phyloP scores from a whole-genome alignment of 2,329 filamentous ascomycete genomes.

The Cercospora brassicicola region DNA sequence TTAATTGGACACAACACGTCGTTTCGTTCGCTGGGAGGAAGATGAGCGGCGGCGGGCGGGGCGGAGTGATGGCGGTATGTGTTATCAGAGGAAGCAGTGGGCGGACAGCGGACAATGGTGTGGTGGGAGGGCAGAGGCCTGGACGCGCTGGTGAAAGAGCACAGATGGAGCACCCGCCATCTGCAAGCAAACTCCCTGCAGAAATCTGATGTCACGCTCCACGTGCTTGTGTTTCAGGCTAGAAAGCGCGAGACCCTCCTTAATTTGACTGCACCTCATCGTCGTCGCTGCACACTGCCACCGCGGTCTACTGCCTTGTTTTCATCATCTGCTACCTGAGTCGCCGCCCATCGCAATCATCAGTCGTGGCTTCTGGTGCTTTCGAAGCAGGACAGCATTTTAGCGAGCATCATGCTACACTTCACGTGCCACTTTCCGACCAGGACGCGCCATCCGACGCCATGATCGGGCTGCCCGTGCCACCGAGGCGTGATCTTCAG shows the following conservation, averaged over 20 bases:
- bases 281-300: background rate
- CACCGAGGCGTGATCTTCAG: slow-evolving; percentile 2
- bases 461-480: slow-evolving; percentile 5
- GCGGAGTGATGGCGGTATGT: background rate
- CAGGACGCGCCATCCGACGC: slow-evolving; percentile 19
- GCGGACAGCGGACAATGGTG: background rate
- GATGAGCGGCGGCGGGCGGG: background rate
- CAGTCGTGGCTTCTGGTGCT: slow-evolving; percentile 18
- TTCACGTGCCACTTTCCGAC: slow-evolving; percentile 9
- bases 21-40: background rate
- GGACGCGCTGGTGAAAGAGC: background rate
- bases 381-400: slow-evolving; percentile 6
- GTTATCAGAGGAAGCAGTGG: background rate
- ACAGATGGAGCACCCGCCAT: background rate
- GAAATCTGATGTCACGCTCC: background rate
- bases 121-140: background rate
- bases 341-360: background rate
- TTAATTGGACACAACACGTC: background rate
- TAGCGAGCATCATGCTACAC: slow-evolving; percentile 17
- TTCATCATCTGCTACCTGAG: background rate
- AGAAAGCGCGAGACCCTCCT: background rate
- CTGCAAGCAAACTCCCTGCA: background rate
- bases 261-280: slow-evolving; percentile 5
- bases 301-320: background rate
- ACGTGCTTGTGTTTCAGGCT: slow-evolving; percentile 6